Evolutionary conservation across 768 basidiomycete species (phyloP).

Genomic region (Mycena belliarum): DNA sequence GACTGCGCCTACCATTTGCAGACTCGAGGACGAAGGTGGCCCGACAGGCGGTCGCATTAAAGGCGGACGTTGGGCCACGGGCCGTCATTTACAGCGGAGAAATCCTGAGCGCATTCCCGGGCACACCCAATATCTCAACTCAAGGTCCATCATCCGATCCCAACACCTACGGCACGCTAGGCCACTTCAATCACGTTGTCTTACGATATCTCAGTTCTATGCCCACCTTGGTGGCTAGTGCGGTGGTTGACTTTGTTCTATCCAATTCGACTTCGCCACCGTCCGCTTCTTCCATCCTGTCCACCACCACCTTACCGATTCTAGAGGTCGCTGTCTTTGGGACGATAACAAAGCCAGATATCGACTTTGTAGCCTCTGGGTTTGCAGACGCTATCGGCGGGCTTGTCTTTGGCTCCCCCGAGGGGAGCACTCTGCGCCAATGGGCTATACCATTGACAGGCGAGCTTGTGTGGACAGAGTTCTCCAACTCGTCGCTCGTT

Average conservation of each 20-base stretch:
- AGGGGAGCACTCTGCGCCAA: conserved; percentile 47
- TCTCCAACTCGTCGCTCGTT: conserved; percentile 48
- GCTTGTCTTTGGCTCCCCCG: conserved; percentile 62
- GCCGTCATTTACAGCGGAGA: conserved; percentile 54
- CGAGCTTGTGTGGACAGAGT: conserved; percentile 54
- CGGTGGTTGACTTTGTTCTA: conserved; percentile 52
- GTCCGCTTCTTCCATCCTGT: conserved; percentile 37
- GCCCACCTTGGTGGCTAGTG: conserved; percentile 43
- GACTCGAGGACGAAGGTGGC: conserved; percentile 44
- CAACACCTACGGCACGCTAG: conserved; percentile 56
- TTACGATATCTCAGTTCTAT: conserved; percentile 58
- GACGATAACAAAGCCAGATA: conserved; percentile 47
- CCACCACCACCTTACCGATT: conserved; percentile 47
- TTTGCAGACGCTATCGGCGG: conserved; percentile 49
- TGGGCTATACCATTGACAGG: conserved; percentile 52
- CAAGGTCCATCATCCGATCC: conserved; percentile 40
- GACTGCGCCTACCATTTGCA: conserved; percentile 57
- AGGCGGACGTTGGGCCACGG: conserved; percentile 44
- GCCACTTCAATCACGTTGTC: conserved; percentile 56
- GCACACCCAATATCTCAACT: conserved; percentile 29
- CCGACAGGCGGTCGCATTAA: conserved; percentile 53
- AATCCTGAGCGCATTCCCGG: conserved; percentile 49
- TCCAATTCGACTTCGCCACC: conserved; percentile 43
- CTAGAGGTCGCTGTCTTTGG: conserved; percentile 72
- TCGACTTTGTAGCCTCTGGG: conserved; percentile 48